Evolutionary conservation across 1,284 basidiomycete genomes (phyloP).

Genomic region (Sutorius eximius): DNA sequence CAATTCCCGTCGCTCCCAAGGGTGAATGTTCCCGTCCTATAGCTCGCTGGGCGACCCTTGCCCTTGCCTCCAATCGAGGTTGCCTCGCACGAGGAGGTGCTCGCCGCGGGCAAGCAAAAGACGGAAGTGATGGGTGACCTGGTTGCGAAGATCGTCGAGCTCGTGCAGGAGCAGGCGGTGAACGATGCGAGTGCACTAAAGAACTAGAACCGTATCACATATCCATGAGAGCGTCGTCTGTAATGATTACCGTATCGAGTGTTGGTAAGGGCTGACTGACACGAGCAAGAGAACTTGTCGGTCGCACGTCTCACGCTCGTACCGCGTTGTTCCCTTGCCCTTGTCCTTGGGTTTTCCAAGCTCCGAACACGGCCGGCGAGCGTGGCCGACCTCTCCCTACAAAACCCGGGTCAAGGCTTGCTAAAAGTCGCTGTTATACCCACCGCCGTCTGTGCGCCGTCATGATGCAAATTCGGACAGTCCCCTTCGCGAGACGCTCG

Average conservation of each 20-base stretch:
- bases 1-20: conserved; percentile 6
- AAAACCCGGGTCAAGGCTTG: conserved; percentile 16
- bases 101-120: conserved; percentile 64
- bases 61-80: conserved; percentile 44
- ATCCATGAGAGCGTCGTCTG: neutral
- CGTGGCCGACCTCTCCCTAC: conserved; percentile 17
- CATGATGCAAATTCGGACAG: conserved; percentile 23
- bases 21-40: neutral
- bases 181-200: conserved; percentile 3
- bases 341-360: conserved; percentile 2
- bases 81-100: conserved; percentile 84
- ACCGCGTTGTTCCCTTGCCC: conserved; percentile 20
- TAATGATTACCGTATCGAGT: neutral
- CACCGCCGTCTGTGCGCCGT: conserved; percentile 3
- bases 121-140: conserved; percentile 69
- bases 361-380: conserved; percentile 24
- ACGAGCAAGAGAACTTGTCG: neutral
- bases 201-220: conserved; percentile 11
- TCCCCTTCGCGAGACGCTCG: conserved; percentile 29
- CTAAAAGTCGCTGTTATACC: conserved; percentile 16
- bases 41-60: conserved; percentile 63
- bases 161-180: conserved; percentile 27
- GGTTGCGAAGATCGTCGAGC: conserved; percentile 61
- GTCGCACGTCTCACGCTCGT: conserved; percentile 24
- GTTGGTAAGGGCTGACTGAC: neutral